Conservation (phyloP, 352 stramenopile genomes). For the Globisporangium canariense region DNA sequence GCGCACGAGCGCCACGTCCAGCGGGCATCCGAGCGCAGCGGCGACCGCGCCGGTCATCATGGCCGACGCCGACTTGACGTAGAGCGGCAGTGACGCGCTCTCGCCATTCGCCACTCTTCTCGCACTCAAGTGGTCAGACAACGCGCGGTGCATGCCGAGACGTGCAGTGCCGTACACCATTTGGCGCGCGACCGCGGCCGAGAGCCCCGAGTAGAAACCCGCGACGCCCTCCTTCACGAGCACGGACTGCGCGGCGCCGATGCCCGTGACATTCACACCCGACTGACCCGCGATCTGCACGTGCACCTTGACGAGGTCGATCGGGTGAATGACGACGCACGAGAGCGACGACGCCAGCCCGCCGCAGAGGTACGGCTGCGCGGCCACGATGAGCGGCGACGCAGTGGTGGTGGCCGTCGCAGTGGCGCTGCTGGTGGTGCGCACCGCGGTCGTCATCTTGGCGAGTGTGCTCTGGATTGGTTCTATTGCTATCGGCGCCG, state of each 20-base stretch:
- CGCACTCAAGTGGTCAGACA: slow-evolving; percentile 73
- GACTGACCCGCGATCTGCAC: slow-evolving; percentile 82
- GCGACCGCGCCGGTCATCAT: slow-evolving; percentile 83
- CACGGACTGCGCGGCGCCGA: slow-evolving; percentile 71
- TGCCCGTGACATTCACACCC: slow-evolving; percentile 54
- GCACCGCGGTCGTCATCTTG: slow-evolving; percentile 3
- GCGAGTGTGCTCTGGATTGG: background rate
- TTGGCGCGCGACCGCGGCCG: slow-evolving; percentile 73
- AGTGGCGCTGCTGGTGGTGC: background rate
- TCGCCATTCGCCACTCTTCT: slow-evolving; percentile 59
- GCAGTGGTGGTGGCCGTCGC: background rate
- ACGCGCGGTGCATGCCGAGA: slow-evolving; percentile 77
- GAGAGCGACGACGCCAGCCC: slow-evolving; percentile 67
- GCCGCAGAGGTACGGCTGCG: slow-evolving; percentile 76
- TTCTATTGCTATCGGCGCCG: background rate
- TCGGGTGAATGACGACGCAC: slow-evolving; percentile 81
- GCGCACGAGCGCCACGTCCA: slow-evolving; percentile 98
- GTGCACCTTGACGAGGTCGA: slow-evolving; percentile 90
- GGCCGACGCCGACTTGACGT: slow-evolving; percentile 64
- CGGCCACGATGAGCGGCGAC: slow-evolving; percentile 44
- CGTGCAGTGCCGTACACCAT: slow-evolving; percentile 85
- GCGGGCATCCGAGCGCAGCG: slow-evolving; percentile 96
- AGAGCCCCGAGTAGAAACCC: slow-evolving; percentile 81
- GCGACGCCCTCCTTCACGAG: slow-evolving; percentile 70
- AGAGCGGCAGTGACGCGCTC: slow-evolving; percentile 58